Base-by-base conservation (phyloP, 2,329 filamentous ascomycete genomes). In the Acarospora socialis region DNA sequence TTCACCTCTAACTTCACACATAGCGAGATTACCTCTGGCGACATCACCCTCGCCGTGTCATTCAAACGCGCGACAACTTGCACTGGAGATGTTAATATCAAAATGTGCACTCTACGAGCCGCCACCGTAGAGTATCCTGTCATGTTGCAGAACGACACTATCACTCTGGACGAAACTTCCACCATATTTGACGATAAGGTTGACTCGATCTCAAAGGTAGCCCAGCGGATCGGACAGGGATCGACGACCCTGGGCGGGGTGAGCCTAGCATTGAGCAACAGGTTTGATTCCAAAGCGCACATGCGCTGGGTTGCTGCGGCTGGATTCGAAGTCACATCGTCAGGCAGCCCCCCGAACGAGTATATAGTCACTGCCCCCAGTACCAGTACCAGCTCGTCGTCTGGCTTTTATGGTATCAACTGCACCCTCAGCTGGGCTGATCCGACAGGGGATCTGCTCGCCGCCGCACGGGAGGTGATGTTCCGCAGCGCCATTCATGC, bases 91-190 rank as follows among this genome's bases (percentile, higher is more conserved):
- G 33, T 43, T 5, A 10, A 19, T 4, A 20, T 41, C 8, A 30
- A 21, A 7, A 37, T 39, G 13, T 43, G 40, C 30, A 36, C 36
- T 13, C 32, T 43, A 7, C 21, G 12, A 6, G 22, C 31, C 8
- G 36, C 36, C 6, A 37, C 22, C 6, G 39, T 43, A 4, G 8
- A 29, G 8, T 43, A 43, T 18, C 36, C 39, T 5, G 32, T 43
- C 15, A 28, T 37, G 2, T 28, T 43, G 5, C 30, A 28, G 15
- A 17, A 32, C 4, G 28, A 21, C 5, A 39, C 40, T 10, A 34
- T 41, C 18, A 21, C 25, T 7, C 34, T 43, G 5, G 27, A 34
- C 8, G 30, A 36, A 4, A 18, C 13, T 14, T 37, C 33, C 7
- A 39, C 16, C 3, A 37, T 41, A n/a, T 37, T 36, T 26, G 34